Conservation (phyloP, 371 early-diverging fungal species). For the Capillidium rhysosporum region DNA sequence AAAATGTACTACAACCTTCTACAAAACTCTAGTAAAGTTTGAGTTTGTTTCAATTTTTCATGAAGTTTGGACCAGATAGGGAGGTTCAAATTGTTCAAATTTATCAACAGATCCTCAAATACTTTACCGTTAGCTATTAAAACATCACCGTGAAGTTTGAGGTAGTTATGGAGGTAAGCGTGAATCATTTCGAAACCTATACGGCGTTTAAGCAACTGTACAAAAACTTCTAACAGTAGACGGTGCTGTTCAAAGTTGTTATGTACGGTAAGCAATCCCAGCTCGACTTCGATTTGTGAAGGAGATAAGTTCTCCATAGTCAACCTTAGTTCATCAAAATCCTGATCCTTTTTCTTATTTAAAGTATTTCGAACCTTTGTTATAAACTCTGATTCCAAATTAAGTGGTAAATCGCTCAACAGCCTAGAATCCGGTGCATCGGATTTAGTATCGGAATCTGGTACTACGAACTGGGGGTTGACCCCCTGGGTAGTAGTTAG, state of each 20-base stretch:
- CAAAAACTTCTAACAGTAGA: constrained; percentile 37
- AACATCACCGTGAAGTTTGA: constrained; percentile 59
- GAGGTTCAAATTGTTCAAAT: no score
- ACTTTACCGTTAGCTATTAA: constrained; percentile 11
- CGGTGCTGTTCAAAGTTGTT: constrained; percentile 27
- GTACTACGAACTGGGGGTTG: constrained; percentile 36
- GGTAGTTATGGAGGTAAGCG: constrained; percentile 52
- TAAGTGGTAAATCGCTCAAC: constrained; percentile 22
- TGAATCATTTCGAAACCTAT: constrained; percentile 74
- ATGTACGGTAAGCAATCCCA: constrained; percentile 50
- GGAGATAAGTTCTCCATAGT: constrained; percentile 53
- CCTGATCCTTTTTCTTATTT: constrained; percentile 11
- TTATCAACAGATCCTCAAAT: no score
- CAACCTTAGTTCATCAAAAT: constrained; percentile 23
- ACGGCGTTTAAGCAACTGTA: constrained; percentile 30
- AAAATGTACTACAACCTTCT: no score
- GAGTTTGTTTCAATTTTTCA: no score
- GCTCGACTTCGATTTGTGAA: constrained; percentile 64
- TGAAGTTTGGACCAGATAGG: no score
- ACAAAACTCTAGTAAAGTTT: no score
- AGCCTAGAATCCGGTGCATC: constrained; percentile 30
- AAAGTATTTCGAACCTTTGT: constrained; percentile 8
- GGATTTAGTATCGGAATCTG: constrained; percentile 14
- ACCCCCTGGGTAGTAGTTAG: constrained; percentile 56
- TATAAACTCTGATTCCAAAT: constrained; percentile 15